These are phyloP conservation scores for Vaccinium macrocarpon DNA, from an alignment of 148 eudicot species.

Conservation along the genomic window DNA sequence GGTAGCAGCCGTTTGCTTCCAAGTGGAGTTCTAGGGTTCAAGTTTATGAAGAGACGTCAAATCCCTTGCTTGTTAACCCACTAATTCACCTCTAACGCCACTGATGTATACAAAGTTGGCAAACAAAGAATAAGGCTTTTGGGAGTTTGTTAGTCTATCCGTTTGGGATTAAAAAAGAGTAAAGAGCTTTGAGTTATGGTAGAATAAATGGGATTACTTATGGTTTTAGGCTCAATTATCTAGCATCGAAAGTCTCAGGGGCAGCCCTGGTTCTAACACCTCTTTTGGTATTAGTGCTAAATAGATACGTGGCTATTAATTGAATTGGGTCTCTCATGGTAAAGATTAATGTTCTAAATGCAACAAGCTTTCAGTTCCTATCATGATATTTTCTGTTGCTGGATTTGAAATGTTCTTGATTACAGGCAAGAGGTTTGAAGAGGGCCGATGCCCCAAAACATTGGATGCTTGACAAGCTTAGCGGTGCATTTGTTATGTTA, in stretches of 20 bases:
- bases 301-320: background rate
- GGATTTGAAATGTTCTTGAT: background rate
- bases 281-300: background rate
- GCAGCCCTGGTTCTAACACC: background rate
- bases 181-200: background rate
- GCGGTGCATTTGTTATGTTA: constrained; percentile 49
- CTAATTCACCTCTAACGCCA: too few relatives aligned
- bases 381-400: background rate
- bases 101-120: too few relatives aligned
- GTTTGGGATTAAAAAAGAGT: too few relatives aligned
- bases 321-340: background rate
- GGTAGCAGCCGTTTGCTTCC: too few relatives aligned
- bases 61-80: too few relatives aligned
- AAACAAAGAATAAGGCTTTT: too few relatives aligned
- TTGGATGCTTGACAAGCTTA: constrained; percentile 55
- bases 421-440: constrained; percentile 45
- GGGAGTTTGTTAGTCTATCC: too few relatives aligned
- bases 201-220: background rate
- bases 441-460: constrained; percentile 50
- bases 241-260: too few relatives aligned
- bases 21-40: too few relatives aligned
- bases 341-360: background rate
- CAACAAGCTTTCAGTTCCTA: background rate
- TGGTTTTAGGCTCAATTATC: background rate
- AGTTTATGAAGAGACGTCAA: too few relatives aligned